Evolutionary conservation across 176 grass and related monocot species (phyloP).

Genomic region (maize (Zea mays)): Zm-B73-REFERENCE-NAM-5.0 NC_050100.1:220148001-220148500

Average conservation of each 20-base stretch:
- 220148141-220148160: constrained; percentile 56
- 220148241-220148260: constrained; percentile 5
- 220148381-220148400: constrained; percentile 7
- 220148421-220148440: constrained; percentile 29
- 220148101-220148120: constrained; percentile 32
- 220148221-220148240: not conserved
- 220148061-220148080: not conserved
- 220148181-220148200: constrained; percentile 78
- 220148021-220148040: not conserved
- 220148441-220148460: constrained; percentile 73
- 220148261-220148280: not conserved
- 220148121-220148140: constrained; percentile 81
- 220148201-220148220: constrained; percentile 40
- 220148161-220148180: constrained; percentile 61
- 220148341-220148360: not conserved
- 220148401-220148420: not conserved
- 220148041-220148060: not conserved
- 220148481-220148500: constrained; percentile 74
- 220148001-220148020: not conserved
- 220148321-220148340: not conserved
- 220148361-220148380: constrained; percentile 8
- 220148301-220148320: constrained; percentile 4
- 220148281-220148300: not conserved
- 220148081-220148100: not conserved
- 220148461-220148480: constrained; percentile 84